phyloP scores from a whole-genome alignment of 305 asterid species.

The Withania somnifera region DNA sequence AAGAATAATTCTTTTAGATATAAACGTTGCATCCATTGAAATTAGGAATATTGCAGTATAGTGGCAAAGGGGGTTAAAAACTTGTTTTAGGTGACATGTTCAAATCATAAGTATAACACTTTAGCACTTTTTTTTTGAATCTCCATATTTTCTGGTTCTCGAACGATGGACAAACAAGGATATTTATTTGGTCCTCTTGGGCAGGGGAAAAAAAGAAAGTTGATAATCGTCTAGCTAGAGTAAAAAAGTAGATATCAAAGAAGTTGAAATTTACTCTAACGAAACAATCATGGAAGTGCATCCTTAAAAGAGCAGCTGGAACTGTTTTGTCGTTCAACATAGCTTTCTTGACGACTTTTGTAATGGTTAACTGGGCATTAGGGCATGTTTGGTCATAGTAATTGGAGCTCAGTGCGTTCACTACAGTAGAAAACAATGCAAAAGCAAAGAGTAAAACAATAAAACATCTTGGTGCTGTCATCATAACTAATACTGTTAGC shows the following conservation, averaged over 20 bases:
- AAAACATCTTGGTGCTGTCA: background rate
- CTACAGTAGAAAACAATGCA: background rate
- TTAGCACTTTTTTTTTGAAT: too few relatives aligned
- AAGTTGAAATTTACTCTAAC: conserved; percentile 13
- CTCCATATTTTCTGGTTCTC: background rate
- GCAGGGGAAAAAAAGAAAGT: background rate
- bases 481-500: background rate
- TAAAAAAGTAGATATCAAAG: background rate
- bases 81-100: background rate
- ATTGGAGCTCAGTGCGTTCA: conserved; percentile 14
- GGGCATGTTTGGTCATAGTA: conserved; percentile 28
- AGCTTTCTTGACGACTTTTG: conserved; percentile 33
- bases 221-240: background rate
- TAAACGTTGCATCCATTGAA: too few relatives aligned
- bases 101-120: background rate
- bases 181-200: background rate
- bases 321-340: conserved; percentile 27
- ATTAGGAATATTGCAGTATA: background rate
- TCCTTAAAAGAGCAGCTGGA: conserved; percentile 31
- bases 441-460: conserved; percentile 2
- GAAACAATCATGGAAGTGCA: conserved; percentile 38
- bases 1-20: too few relatives aligned
- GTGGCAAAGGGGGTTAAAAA: background rate
- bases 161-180: background rate
- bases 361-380: conserved; percentile 9